phyloP scores from a whole-genome alignment of 23 red algal species.

The Gracilariopsis chorda region DNA sequence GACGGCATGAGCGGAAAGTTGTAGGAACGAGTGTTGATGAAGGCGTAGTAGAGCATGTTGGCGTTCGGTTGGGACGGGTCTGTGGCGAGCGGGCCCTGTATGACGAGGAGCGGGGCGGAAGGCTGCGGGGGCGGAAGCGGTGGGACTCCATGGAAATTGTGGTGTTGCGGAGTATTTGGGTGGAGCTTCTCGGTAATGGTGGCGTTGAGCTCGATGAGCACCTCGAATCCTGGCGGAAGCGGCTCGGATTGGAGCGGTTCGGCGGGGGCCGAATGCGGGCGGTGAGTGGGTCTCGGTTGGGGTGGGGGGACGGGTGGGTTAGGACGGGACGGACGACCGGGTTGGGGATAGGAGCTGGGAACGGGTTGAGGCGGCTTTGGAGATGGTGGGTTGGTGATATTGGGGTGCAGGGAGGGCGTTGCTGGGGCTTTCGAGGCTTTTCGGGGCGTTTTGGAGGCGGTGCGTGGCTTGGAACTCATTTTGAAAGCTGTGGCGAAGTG shows the following conservation, averaged over 20 bases:
- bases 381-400: background rate
- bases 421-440: too few species aligned
- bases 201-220: background rate
- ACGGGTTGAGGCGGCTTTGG: background rate
- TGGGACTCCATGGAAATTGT: background rate
- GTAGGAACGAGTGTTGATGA: constrained; percentile 13
- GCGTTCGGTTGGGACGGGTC: background rate
- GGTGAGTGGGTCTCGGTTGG: background rate
- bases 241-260: background rate
- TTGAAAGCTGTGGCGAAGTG: background rate
- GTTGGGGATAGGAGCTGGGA: background rate
- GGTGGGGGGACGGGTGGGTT: background rate
- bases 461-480: constrained; percentile 5
- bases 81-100: constrained; percentile 24
- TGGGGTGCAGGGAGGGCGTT: background rate
- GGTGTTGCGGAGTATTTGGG: background rate
- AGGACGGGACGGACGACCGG: background rate
- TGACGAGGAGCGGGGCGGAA: background rate
- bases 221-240: background rate
- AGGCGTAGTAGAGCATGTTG: constrained; percentile 57
- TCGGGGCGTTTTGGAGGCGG: background rate
- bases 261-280: background rate
- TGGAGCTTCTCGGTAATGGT: background rate
- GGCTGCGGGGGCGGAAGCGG: background rate
- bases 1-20: constrained; percentile 53